Evolutionary conservation across 176 grass and related monocot species (phyloP), one percentile per base, ranked within the genome.

Genomic region (Pontederia crassipes): DNA sequence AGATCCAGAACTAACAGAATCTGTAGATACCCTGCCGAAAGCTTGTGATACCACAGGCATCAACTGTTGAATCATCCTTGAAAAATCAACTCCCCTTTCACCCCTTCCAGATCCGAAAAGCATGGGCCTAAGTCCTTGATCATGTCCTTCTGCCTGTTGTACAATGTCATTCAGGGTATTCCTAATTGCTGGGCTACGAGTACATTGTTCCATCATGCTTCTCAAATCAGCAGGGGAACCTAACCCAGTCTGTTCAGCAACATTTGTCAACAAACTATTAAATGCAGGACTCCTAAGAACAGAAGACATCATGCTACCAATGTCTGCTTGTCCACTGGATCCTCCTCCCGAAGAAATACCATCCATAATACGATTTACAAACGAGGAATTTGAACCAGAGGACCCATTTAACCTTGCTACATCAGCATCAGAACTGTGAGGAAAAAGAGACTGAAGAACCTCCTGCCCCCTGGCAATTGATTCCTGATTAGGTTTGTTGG

Each of bases 11-110:
- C 67, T 76, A 58, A 74, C 66, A 55, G 64, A 49, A 48, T 0
- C 52, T 35, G 70, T 61, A 52, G 72, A 64, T 2, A 63, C 74
- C 57, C 82, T 73, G 13, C 81, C 83, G 78, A 97, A 62, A 75
- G 78, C 87, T 78, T 90, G 87, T 2, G 83, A 85, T 55, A 97
- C 84, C 72, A 91, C 68, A 4, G 93, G 87, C 93, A 97, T 83
- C 84, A 97, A 83, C 74, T 97, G 80, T 46, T 91, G 87, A 69
- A 91, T 80, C 87, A 97, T 87, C 72, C 87, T 82, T 58, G 93
- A 88, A 64, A 97, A 73, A 69, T 81, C 84, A 45, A 97, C 61
- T 20, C 87, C 81, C 82, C 81, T 74, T 75, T 78, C 77, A 10
- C 79, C 74, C 46, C 61, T 57, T 28, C 57, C 83, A 63, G 71